Evolutionary conservation across 495 filamentous ascomycete species (phyloP).

Genomic region (Pyronema omphalodes): DNA sequence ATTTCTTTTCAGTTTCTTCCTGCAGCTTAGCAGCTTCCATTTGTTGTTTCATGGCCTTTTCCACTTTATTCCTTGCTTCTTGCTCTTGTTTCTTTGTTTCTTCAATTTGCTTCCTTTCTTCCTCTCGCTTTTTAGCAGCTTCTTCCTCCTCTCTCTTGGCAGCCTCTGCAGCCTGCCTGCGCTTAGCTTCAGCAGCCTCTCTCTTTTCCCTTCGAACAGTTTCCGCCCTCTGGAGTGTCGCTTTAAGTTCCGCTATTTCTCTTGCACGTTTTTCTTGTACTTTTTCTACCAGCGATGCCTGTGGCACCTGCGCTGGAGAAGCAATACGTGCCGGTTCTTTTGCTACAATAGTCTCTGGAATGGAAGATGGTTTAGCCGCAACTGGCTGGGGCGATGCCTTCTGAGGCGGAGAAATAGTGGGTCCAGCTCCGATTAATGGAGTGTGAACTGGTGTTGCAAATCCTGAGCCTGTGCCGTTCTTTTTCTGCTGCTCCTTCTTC

Average conservation of each 20-base stretch:
- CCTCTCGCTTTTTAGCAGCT: conserved; percentile 8
- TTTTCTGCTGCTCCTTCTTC: conserved; percentile 52
- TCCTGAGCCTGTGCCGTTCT: conserved; percentile 30
- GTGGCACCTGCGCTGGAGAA: too few species aligned
- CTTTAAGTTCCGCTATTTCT: too few species aligned
- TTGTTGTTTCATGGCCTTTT: too few species aligned
- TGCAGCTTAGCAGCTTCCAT: conserved; percentile 3
- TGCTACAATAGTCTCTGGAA: not conserved
- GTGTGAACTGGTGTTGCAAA: conserved; percentile 16
- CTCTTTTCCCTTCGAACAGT: too few species aligned
- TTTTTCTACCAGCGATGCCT: too few species aligned
- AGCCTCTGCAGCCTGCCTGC: too few species aligned
- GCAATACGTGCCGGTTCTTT: too few species aligned
- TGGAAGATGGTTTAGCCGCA: not conserved
- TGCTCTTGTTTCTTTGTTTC: conserved; percentile 13
- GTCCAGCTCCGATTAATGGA: conserved; percentile 13
- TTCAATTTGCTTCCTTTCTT: not conserved
- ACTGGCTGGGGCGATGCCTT: not conserved
- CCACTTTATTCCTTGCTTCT: not conserved
- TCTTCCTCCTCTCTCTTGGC: conserved; percentile 3
- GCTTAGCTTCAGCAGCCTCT: too few species aligned
- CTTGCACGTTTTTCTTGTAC: too few species aligned
- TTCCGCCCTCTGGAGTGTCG: too few species aligned
- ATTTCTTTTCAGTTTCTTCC: conserved; percentile 8
- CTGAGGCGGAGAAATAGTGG: conserved; percentile 11